Evolutionary conservation across 805 yeast genomes (phyloP), one percentile per base, ranked within the genome.

Genomic region (Metschnikowia reukaufii): DNA sequence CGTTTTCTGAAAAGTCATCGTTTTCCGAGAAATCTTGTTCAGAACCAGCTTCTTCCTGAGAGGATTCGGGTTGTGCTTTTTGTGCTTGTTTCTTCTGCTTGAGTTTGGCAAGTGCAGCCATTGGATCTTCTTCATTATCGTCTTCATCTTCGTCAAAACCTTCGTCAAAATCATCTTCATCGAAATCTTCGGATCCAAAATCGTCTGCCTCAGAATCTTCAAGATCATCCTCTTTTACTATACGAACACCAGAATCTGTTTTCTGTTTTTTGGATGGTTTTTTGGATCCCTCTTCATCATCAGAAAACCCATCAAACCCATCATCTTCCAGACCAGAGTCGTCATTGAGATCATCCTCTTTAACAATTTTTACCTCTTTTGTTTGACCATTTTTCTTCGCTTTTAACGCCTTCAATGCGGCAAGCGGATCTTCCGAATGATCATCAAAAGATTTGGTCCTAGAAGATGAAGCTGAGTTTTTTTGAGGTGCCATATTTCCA

Each of bases 111-210:
- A 56, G 55, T 32, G 61, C 56, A 3, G 61, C 65, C 20, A 64
- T 47, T 4, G 70, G 66, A 31, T 65, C 62, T 15, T 49, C 57
- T 25, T 43, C 56, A 13, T 45, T 44, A 19, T 32, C 45, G 23
- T 43, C 56, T 17, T 45, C 48, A 19, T 32, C 45, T 1, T 38
- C 36, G 25, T 30, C n/a, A n/a, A n/a, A n/a, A n/a, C n/a, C n/a
- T n/a, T n/a, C 41, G 30, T n/a, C 47, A 17, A 32, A 20, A 3
- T 35, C 33, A 10, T 31, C 39, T 4, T 34, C 39, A 2, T 77
- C 77, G 16, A 31, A 33, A 25, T 36, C 47, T 7, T 23, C 27
- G 27, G 27, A 23, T 1, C 77, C 77, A 13, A 31, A 33, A 25
- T 36, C 47, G 4, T n/a, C 29, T 20, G 12, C 38, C 33, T 6